phyloP scores from a whole-genome alignment of 139 green algal species.

The Raphidocelis subcapitata region DNA sequence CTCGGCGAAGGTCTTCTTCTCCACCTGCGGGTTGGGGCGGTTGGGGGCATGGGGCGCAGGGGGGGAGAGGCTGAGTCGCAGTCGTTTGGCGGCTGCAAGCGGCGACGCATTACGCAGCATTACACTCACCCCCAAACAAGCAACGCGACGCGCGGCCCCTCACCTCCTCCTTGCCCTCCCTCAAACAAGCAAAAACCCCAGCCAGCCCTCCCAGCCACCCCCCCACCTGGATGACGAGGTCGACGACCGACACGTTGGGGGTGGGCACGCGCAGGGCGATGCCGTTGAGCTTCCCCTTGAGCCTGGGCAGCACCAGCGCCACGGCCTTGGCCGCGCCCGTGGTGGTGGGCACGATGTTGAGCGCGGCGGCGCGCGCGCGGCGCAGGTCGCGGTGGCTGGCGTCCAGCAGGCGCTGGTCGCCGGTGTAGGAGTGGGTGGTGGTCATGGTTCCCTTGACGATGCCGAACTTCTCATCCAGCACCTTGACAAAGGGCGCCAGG shows the following conservation, averaged over 20 bases:
- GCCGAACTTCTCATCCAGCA: conserved; percentile 98
- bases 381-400: conserved; percentile 97
- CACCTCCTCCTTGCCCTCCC: no score
- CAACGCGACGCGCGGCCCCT: no score
- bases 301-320: conserved; percentile 88
- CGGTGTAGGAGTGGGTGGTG: conserved; percentile 99
- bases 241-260: conserved; percentile 97
- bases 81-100: no score
- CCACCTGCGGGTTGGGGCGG: conserved; percentile 56
- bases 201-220: neutral
- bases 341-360: conserved; percentile 99
- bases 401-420: conserved; percentile 98
- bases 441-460: conserved; percentile 99
- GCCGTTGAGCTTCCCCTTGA: conserved; percentile 96
- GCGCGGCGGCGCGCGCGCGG: conserved; percentile 91
- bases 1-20: conserved; percentile 99
- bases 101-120: no score
- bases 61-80: no score
- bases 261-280: conserved; percentile 99
- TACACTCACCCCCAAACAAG: no score
- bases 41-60: neutral
- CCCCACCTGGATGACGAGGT: conserved; percentile 95
- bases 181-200: neutral
- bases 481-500: conserved; percentile 99
- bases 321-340: conserved; percentile 99